These are phyloP conservation scores for Pythium grandisporangium DNA, from an alignment of 352 stramenopile species.

Conservation along the genomic window DNA sequence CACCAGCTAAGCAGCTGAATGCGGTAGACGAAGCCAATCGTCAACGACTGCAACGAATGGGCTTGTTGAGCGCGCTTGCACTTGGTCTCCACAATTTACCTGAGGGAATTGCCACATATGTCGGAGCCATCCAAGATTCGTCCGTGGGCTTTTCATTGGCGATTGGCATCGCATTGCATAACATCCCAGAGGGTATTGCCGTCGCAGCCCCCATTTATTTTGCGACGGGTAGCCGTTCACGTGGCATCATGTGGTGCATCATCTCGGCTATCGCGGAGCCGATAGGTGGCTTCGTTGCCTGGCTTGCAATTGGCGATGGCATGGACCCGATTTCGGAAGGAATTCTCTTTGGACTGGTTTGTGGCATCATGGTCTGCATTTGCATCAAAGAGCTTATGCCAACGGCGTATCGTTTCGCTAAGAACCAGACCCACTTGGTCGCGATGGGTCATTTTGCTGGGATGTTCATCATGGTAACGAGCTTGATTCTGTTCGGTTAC, in stretches of 20 bases:
- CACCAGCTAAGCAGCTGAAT: slow-evolving; percentile 9
- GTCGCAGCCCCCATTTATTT: slow-evolving; percentile 96
- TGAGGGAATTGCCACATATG: slow-evolving; percentile 94
- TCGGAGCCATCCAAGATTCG: slow-evolving; percentile 85
- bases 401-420: slow-evolving; percentile 60
- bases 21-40: slow-evolving; percentile 27
- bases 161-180: slow-evolving; percentile 94
- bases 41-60: slow-evolving; percentile 71
- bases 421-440: slow-evolving; percentile 39
- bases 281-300: slow-evolving; percentile 80
- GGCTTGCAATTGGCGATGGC: slow-evolving; percentile 50
- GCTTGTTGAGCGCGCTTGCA: slow-evolving; percentile 83
- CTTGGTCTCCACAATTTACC: slow-evolving; percentile 94
- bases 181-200: slow-evolving; percentile 95
- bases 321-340: slow-evolving; percentile 48
- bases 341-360: slow-evolving; percentile 82
- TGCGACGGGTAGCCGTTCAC: slow-evolving; percentile 89
- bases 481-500: slow-evolving; percentile 49
- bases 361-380: slow-evolving; percentile 90
- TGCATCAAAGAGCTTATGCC: slow-evolving; percentile 75
- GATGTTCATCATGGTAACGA: slow-evolving; percentile 73
- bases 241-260: slow-evolving; percentile 91
- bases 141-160: slow-evolving; percentile 88
- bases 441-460: slow-evolving; percentile 52
- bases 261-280: slow-evolving; percentile 84